Percentiles rank a stretch among this genome's conserved stretches.
phyloP scores from a whole-genome alignment of 768 basidiomycete species.

The Phlegmacium glaucopus region DNA sequence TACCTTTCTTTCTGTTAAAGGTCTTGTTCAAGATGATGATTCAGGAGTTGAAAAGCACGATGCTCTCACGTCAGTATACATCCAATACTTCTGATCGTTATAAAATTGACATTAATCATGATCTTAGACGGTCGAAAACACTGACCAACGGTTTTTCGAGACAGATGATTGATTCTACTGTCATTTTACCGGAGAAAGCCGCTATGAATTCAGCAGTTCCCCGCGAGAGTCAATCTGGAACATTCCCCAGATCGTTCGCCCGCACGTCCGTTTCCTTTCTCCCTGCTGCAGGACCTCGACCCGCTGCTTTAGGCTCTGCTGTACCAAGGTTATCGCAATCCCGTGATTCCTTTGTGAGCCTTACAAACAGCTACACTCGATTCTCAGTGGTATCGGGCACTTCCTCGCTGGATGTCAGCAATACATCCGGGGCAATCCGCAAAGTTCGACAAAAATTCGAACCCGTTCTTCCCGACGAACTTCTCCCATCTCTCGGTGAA shows the following conservation, averaged over 20 bases:
- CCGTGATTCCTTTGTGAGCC: constrained; percentile 29
- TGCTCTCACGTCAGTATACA: constrained; percentile 19
- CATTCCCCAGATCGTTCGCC: constrained; percentile 37
- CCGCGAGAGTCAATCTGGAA: constrained; percentile 38
- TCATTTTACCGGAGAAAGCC: constrained; percentile 53
- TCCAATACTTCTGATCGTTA: neutral
- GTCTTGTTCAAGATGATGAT: constrained; percentile 36
- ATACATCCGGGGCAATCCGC: constrained; percentile 36
- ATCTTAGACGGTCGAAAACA: constrained; percentile 12
- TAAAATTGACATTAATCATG: neutral
- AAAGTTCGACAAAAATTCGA: constrained; percentile 64
- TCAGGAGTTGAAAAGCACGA: constrained; percentile 19
- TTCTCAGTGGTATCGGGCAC: constrained; percentile 34
- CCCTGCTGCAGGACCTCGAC: constrained; percentile 16
- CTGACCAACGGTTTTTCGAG: constrained; percentile 34
- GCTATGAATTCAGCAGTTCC: constrained; percentile 30
- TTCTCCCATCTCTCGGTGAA: constrained; percentile 54
- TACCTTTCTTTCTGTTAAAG: constrained; percentile 47
- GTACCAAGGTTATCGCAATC: constrained; percentile 18
- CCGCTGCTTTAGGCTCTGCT: constrained; percentile 16
- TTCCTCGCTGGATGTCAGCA: constrained; percentile 31
- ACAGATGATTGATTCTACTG: constrained; percentile 36
- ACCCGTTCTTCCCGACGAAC: constrained; percentile 73
- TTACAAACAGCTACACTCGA: constrained; percentile 28
- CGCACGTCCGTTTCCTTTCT: constrained; percentile 40